Conservation (phyloP, 495 filamentous ascomycete genomes). For the Neurospora hispaniola region DNA sequence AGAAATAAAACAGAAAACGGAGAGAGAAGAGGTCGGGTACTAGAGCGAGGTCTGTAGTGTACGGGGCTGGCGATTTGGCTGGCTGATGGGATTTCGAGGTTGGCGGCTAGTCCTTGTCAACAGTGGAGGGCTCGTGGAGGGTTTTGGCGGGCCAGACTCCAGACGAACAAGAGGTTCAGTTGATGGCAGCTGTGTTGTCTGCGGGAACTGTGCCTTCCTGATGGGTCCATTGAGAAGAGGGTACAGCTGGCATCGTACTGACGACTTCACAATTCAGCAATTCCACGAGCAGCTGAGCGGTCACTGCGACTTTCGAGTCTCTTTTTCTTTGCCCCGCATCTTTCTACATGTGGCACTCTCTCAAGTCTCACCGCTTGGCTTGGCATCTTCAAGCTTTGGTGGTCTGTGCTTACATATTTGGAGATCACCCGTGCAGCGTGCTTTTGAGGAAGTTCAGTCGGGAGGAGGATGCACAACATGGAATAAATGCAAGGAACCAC, state of each 20-base stretch:
- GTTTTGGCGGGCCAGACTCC: not conserved
- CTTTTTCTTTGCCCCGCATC: slow-evolving; percentile 5
- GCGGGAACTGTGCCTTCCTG: slow-evolving; percentile 7
- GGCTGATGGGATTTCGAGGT: slow-evolving; percentile 1
- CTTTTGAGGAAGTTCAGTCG: not conserved
- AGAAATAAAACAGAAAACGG: slow-evolving; percentile 1
- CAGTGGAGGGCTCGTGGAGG: not conserved
- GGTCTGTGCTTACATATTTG: not conserved
- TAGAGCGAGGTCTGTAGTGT: not conserved
- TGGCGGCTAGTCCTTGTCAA: not conserved
- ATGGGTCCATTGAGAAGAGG: slow-evolving; percentile 1
- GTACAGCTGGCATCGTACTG: not conserved
- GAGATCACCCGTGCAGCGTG: not conserved
- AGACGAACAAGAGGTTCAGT: slow-evolving; percentile 8
- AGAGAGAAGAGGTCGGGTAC: slow-evolving; percentile 6
- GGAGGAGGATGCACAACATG: not conserved
- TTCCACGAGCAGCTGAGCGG: not conserved
- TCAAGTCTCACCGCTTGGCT: slow-evolving; percentile 8
- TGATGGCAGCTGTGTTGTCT: not conserved
- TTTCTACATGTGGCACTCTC: slow-evolving; percentile 1
- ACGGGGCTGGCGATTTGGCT: not conserved
- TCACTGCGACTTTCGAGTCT: not conserved
- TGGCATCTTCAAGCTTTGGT: not conserved
- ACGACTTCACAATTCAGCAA: not conserved
- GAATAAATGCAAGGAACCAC: not conserved